Conservation (phyloP, 768 basidiomycete species). For the Russula sp. region DNA sequence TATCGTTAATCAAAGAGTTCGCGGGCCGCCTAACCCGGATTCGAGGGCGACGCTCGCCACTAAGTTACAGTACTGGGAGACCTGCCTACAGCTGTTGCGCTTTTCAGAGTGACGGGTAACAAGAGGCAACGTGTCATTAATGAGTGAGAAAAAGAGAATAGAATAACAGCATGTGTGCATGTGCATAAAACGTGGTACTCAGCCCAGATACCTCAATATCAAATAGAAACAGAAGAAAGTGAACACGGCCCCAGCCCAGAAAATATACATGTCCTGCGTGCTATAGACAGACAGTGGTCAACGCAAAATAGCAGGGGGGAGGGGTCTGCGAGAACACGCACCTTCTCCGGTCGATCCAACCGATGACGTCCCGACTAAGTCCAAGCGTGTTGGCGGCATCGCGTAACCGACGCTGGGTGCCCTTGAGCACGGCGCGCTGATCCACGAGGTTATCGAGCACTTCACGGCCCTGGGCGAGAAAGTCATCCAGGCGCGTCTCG, state of each 20-base stretch:
- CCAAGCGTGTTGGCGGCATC: conserved; percentile 94
- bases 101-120: neutral
- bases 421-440: conserved; percentile 90
- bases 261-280: conserved; percentile 94
- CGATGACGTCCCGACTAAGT: conserved; percentile 87
- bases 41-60: too few relatives aligned
- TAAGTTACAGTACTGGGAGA: too few relatives aligned
- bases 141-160: neutral
- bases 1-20: too few relatives aligned
- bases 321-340: conserved; percentile 31
- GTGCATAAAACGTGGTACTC: conserved; percentile 13
- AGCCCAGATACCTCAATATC: conserved; percentile 87
- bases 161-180: neutral
- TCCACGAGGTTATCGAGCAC: conserved; percentile 89
- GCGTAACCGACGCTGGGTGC: conserved; percentile 80
- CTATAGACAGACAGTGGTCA: conserved; percentile 33
- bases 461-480: conserved; percentile 86
- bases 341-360: conserved; percentile 96
- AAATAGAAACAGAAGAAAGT: conserved; percentile 92
- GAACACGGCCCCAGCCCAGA: conserved; percentile 73
- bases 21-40: too few relatives aligned
- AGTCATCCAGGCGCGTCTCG: conserved; percentile 77
- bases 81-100: neutral
- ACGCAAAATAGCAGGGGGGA: neutral
- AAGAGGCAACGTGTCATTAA: neutral